Percentiles rank a stretch among this genome's conserved stretches.
Conservation (phyloP, 257 asterid genomes). For the Gardenia jasminoides region DNA sequence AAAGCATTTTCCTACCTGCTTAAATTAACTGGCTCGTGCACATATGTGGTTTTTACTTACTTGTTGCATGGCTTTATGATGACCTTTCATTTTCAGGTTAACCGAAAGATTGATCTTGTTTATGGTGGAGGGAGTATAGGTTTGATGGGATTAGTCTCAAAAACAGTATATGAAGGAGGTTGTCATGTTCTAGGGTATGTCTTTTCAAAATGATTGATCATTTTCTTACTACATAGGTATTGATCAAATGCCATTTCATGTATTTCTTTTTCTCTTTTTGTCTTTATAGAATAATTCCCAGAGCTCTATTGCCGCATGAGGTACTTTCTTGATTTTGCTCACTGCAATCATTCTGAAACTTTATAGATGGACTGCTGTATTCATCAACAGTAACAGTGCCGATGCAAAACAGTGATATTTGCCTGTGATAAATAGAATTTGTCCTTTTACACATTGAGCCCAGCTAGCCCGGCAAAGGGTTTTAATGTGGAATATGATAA, state of each 20-base stretch:
- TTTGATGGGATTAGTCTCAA: constrained; percentile 61
- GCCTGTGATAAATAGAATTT: background rate
- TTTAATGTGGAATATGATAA: background rate
- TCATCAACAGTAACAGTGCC: background rate
- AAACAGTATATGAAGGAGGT: constrained; percentile 60
- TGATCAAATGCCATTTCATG: background rate
- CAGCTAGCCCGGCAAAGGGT: no score
- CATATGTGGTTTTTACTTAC: background rate
- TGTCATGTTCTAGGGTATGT: constrained; percentile 70
- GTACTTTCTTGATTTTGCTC: constrained; percentile 25
- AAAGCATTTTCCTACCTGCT: background rate
- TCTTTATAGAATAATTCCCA: constrained; percentile 52
- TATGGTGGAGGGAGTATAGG: constrained; percentile 73
- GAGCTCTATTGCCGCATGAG: constrained; percentile 61
- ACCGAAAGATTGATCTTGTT: constrained; percentile 60
- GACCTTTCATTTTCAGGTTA: constrained; percentile 33
- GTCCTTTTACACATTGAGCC: background rate
- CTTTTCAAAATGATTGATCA: background rate
- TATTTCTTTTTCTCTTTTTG: background rate
- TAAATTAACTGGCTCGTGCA: no score
- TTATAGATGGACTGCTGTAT: background rate
- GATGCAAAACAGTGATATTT: background rate
- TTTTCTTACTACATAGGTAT: background rate
- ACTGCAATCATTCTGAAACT: background rate
- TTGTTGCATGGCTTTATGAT: background rate